These are phyloP conservation scores for Talaromyces trachyspermus DNA, from an alignment of 495 filamentous ascomycete species.

Conservation along the genomic window DNA sequence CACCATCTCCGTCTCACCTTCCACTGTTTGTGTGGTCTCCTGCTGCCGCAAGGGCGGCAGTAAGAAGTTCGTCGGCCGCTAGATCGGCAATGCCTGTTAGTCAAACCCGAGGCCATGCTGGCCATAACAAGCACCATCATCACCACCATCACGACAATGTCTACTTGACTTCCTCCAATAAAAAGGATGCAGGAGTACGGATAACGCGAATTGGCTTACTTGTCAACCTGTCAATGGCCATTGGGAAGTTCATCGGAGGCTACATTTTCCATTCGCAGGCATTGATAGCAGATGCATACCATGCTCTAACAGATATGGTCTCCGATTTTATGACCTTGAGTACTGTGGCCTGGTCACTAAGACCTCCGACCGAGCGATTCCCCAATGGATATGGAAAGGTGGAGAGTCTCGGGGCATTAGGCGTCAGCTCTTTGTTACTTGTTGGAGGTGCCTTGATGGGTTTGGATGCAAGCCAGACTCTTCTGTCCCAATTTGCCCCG, in stretches of 20 bases:
- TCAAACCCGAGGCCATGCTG: slow-evolving; percentile 29
- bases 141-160: slow-evolving; percentile 82
- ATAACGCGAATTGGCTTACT: slow-evolving; percentile 90
- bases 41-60: background rate
- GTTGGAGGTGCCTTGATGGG: slow-evolving; percentile 88
- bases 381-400: slow-evolving; percentile 92
- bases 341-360: slow-evolving; percentile 86
- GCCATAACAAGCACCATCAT: slow-evolving; percentile 42
- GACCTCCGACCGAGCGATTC: slow-evolving; percentile 71
- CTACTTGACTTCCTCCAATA: slow-evolving; percentile 82
- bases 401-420: slow-evolving; percentile 89
- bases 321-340: slow-evolving; percentile 89
- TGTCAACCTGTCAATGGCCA: slow-evolving; percentile 89
- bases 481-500: slow-evolving; percentile 75
- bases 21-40: background rate
- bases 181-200: slow-evolving; percentile 85
- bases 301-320: slow-evolving; percentile 88
- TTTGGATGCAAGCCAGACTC: slow-evolving; percentile 61
- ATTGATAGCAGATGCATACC: slow-evolving; percentile 89
- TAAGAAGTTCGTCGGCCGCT: background rate
- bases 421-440: slow-evolving; percentile 83
- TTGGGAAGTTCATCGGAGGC: slow-evolving; percentile 85
- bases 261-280: slow-evolving; percentile 91
- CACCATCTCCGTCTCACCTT: background rate
- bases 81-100: slow-evolving; percentile 23